Evolutionary conservation across 208 protist species (phyloP), one percentile per base, ranked within the genome.

Genomic region (Leishmania guyanensis): DNA sequence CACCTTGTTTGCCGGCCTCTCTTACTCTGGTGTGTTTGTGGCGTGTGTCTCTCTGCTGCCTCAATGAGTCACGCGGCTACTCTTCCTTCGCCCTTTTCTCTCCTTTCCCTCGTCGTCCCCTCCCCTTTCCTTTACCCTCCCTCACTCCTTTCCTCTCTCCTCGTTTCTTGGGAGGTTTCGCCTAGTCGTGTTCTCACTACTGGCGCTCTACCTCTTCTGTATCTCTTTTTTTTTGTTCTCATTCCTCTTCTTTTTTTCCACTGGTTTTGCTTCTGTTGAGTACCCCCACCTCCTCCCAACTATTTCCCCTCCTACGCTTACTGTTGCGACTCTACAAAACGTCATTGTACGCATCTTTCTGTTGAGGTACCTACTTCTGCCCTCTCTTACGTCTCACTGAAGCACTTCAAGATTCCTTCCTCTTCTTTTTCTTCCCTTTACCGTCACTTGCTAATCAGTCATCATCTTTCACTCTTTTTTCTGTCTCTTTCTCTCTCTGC

Each of bases 171-270:
- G 62, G 16, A 0, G 3, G 16, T 68, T n/a, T 68, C 39, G 16
- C 54, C 17, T 20, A 10, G 33, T 39, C 3, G 8, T 0, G n/a
- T 75, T 20, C 2, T 68, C 58, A 78, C 39, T 53, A 2, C 46
- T 69, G 26, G 16, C 33, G 2, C 54, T 65, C 26, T 9, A 4
- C n/a, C 3, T 5, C 65, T 51, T 64, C 51, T 64, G 50, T 48
- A 46, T 36, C 50, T 56, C 54, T 64, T 81, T 82, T 58, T 26
- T 66, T 9, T 77, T n/a, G 17, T 75, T 74, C 46, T 22, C 20
- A 56, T 43, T 70, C 53, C 75, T 12, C 29, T 33, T 48, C 48
- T n/a, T 39, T 22, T 22, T 14, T 10, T 29, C 48, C 29, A 3
- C 69, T 29, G 3, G 1, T 74, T 26, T 39, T 2, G 51, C 43